phyloP scores from a whole-genome alignment of 306 rosid genomes.

The Comarum palustre region DNA sequence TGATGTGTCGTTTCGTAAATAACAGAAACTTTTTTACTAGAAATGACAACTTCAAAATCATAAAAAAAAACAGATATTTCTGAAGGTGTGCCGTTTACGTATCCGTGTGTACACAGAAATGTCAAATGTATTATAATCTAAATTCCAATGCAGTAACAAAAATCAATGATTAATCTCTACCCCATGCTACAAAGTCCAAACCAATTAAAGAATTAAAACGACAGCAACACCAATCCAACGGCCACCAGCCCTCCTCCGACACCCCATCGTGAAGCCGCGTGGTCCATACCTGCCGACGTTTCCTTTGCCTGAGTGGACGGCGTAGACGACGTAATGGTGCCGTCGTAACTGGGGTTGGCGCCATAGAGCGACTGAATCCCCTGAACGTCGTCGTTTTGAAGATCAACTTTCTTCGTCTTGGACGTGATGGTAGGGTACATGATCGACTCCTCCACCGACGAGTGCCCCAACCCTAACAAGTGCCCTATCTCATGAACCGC shows the following conservation, averaged over 20 bases:
- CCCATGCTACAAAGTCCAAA: neutral
- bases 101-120: too few species aligned
- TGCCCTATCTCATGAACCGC: constrained; percentile 96
- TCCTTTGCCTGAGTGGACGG: constrained; percentile 38
- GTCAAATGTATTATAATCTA: neutral
- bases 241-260: constrained; percentile 1
- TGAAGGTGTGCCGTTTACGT: neutral
- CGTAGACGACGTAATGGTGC: constrained; percentile 23
- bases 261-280: constrained; percentile 24
- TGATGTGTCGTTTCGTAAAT: too few species aligned
- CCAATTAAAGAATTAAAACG: constrained; percentile 13
- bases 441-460: constrained; percentile 66
- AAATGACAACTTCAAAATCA: neutral
- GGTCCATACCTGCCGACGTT: constrained; percentile 36
- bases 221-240: constrained; percentile 26
- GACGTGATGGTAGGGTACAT: constrained; percentile 79
- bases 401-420: constrained; percentile 55
- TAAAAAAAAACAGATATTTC: neutral
- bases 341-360: constrained; percentile 46
- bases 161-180: neutral
- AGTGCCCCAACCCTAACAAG: constrained; percentile 72
- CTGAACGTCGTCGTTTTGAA: constrained; percentile 49
- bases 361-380: constrained; percentile 78
- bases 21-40: neutral
- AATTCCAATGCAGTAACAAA: neutral